phyloP scores from a whole-genome alignment of 2,329 filamentous ascomycete genomes.

The Verticillium nonalfalfae region DNA sequence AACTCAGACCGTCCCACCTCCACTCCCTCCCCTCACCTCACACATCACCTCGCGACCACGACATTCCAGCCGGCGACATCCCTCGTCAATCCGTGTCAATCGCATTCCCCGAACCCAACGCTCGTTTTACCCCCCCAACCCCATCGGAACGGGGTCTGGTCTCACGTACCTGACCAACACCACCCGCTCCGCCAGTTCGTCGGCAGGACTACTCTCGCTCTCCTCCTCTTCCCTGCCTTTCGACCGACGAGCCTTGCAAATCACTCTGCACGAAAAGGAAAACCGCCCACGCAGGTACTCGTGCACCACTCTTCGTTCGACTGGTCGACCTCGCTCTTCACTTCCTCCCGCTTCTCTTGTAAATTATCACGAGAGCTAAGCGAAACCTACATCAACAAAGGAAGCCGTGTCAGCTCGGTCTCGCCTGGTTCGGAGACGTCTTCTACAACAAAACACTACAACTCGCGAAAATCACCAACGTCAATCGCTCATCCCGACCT shows the following conservation, averaged over 20 bases:
- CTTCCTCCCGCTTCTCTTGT: background rate
- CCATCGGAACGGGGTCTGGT: background rate
- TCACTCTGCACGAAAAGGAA: background rate
- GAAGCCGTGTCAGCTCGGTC: background rate
- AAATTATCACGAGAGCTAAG: background rate
- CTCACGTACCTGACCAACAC: background rate
- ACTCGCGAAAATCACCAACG: background rate
- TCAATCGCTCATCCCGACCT: background rate
- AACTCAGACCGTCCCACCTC: background rate
- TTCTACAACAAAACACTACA: background rate
- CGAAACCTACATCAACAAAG: background rate
- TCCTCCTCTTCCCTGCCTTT: background rate
- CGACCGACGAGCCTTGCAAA: background rate
- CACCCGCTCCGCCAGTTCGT: background rate
- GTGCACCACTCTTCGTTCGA: background rate
- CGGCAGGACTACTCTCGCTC: constrained; percentile 2
- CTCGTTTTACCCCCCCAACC: background rate
- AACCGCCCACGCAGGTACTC: background rate
- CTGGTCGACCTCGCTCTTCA: background rate
- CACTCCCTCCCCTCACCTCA: background rate
- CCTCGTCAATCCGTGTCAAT: background rate
- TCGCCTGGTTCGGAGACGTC: background rate
- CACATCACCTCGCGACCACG: background rate
- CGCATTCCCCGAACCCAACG: background rate
- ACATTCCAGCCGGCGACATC: background rate